Evolutionary conservation across 495 filamentous ascomycete genomes (phyloP).

Genomic region (Hypoxylon fuscum): DNA sequence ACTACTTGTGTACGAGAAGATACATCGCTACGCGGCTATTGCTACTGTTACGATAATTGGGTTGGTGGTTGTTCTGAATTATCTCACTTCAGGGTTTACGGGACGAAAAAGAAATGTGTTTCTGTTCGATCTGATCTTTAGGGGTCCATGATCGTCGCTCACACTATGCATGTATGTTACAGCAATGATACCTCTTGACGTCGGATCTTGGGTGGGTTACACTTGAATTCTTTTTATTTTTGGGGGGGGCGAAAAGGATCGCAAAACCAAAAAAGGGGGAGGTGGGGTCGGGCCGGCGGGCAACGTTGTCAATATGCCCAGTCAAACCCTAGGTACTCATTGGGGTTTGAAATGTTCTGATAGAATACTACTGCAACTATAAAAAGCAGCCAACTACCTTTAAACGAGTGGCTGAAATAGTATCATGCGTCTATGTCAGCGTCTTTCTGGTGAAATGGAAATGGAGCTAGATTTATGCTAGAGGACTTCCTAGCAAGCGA

Average conservation of each 20-base stretch:
- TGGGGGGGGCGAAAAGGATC: slow-evolving; percentile 3
- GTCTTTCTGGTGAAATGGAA: slow-evolving; percentile 27
- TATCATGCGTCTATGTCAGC: too few relatives aligned
- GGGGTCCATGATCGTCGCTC: slow-evolving; percentile 40
- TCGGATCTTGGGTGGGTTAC: slow-evolving; percentile 37
- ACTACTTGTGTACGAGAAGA: background rate
- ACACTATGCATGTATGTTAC: slow-evolving; percentile 33
- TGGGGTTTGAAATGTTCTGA: too few relatives aligned
- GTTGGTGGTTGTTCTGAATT: slow-evolving; percentile 9
- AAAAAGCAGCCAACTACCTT: too few relatives aligned
- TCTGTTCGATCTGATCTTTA: slow-evolving; percentile 16
- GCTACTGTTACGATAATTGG: slow-evolving; percentile 26
- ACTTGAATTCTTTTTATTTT: slow-evolving; percentile 20
- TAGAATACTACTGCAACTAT: slow-evolving; percentile 15
- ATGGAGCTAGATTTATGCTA: background rate
- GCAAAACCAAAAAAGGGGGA: slow-evolving; percentile 14
- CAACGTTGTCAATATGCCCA: slow-evolving; percentile 22
- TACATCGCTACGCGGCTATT: background rate
- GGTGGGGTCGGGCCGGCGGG: slow-evolving; percentile 30
- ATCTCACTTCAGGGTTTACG: background rate
- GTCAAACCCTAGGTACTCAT: too few relatives aligned
- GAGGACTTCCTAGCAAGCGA: background rate
- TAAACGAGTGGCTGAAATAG: slow-evolving; percentile 7
- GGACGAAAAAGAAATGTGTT: slow-evolving; percentile 18
- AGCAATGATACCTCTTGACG: slow-evolving; percentile 41